Evolutionary conservation across 768 basidiomycete species (phyloP).

Genomic region (Mycena olivaceomarginata): DNA sequence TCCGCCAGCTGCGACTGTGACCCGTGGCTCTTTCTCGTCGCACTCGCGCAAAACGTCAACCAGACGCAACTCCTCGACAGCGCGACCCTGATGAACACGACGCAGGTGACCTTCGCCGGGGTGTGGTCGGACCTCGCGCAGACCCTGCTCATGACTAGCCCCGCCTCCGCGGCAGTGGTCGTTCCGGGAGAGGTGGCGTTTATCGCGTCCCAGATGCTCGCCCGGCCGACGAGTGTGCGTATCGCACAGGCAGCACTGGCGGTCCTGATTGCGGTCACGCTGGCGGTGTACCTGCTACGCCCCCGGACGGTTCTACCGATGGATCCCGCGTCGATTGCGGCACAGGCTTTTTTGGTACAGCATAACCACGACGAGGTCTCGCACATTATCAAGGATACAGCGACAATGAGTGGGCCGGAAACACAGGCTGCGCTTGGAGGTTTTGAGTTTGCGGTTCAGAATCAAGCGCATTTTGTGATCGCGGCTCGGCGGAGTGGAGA

Average conservation of each 20-base stretch:
- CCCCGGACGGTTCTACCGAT: constrained; percentile 11
- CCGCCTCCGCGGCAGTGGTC: background rate
- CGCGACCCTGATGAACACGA: background rate
- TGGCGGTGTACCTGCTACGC: constrained; percentile 5
- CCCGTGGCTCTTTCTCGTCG: constrained; percentile 11
- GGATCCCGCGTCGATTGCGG: constrained; percentile 21
- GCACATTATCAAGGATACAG: background rate
- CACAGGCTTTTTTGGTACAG: background rate
- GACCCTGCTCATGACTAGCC: background rate
- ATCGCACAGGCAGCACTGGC: constrained; percentile 24
- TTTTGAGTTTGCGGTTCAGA: constrained; percentile 5
- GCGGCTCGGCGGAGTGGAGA: background rate
- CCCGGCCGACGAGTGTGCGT: constrained; percentile 17
- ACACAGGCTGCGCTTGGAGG: background rate
- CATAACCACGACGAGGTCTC: constrained; percentile 1
- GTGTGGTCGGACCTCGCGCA: constrained; percentile 1
- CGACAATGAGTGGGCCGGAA: background rate
- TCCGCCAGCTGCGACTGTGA: background rate
- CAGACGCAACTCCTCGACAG: background rate
- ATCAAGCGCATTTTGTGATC: background rate
- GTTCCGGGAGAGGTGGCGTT: background rate
- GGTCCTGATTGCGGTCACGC: background rate
- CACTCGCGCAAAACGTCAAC: constrained; percentile 1
- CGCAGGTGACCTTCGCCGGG: background rate
- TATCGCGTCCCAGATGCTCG: background rate